Evolutionary conservation across 768 basidiomycete species (phyloP).

Genomic region (Boletus sensibilis): DNA sequence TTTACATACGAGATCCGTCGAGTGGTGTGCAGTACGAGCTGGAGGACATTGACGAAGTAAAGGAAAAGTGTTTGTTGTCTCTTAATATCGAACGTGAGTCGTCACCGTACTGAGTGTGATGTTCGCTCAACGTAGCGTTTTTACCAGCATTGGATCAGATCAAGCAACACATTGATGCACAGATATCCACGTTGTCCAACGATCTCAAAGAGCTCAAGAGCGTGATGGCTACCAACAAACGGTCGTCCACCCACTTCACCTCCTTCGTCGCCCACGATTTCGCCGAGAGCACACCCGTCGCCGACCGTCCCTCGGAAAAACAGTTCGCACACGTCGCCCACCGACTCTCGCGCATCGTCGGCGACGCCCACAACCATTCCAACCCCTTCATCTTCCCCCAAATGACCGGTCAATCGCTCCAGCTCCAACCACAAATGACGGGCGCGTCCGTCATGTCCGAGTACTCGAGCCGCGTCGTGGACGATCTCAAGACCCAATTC

Average conservation of each 20-base stretch:
- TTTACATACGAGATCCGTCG: constrained; percentile 90
- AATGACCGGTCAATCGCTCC: constrained; percentile 63
- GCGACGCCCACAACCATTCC: constrained; percentile 35
- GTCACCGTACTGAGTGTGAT: neutral
- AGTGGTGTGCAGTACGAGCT: constrained; percentile 95
- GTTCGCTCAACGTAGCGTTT: constrained; percentile 6
- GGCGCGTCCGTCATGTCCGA: constrained; percentile 74
- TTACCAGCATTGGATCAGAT: constrained; percentile 90
- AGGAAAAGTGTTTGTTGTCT: constrained; percentile 83
- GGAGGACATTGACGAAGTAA: constrained; percentile 91
- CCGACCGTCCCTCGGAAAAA: constrained; percentile 68
- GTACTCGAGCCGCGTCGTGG: constrained; percentile 69
- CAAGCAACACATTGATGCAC: constrained; percentile 94
- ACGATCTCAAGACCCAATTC: constrained; percentile 87
- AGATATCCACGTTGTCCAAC: constrained; percentile 79
- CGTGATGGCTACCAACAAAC: constrained; percentile 54
- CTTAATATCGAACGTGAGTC: constrained; percentile 95
- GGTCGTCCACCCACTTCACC: constrained; percentile 48
- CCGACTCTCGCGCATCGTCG: constrained; percentile 69
- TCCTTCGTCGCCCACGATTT: constrained; percentile 54
- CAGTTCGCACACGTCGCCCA: constrained; percentile 74
- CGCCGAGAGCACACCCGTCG: constrained; percentile 62
- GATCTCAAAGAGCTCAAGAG: constrained; percentile 88
- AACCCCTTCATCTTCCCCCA: constrained; percentile 51
- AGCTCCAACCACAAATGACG: constrained; percentile 62